Conservation (phyloP, 2,329 filamentous ascomycete genomes). For the Aurifilum marmelostoma region DNA sequence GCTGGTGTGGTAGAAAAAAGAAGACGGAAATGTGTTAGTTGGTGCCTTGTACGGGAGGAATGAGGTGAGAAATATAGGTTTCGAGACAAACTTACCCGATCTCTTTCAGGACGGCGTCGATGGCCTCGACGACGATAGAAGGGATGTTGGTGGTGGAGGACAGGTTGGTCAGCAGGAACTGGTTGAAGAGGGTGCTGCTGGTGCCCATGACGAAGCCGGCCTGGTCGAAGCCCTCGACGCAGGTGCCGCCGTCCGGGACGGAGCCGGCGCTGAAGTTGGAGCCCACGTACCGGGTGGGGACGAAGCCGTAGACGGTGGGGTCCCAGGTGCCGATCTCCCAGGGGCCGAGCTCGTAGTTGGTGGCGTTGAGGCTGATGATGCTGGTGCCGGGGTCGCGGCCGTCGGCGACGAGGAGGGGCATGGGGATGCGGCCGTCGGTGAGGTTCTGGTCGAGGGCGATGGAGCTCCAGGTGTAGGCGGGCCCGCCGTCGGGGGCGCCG, state of each 20-base stretch:
- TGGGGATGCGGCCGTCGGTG: constrained; percentile 45
- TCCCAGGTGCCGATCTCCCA: constrained; percentile 71
- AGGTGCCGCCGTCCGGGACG: constrained; percentile 59
- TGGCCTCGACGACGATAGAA: constrained; percentile 52
- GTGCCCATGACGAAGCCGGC: constrained; percentile 85
- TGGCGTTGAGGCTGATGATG: constrained; percentile 57
- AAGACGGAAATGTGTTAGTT: background rate
- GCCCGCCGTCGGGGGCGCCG: constrained; percentile 73
- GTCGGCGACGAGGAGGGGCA: constrained; percentile 55
- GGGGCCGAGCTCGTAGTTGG: constrained; percentile 67
- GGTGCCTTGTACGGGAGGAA: background rate
- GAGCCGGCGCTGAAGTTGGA: constrained; percentile 59
- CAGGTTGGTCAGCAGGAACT: constrained; percentile 69
- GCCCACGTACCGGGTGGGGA: constrained; percentile 61
- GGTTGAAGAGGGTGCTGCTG: constrained; percentile 82
- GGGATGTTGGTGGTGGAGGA: constrained; percentile 46
- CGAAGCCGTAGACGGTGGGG: constrained; percentile 61
- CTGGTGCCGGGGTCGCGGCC: constrained; percentile 48
- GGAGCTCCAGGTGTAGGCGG: constrained; percentile 80
- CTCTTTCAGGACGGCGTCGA: constrained; percentile 54
- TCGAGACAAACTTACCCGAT: constrained; percentile 44
- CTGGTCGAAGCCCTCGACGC: constrained; percentile 81
- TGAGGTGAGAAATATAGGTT: no score
- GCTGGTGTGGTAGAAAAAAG: constrained; percentile 32
- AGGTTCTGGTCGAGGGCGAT: constrained; percentile 50